Evolutionary conservation across 1,139 yeast species (phyloP).

Genomic region (Kodamaea arcana): DNA sequence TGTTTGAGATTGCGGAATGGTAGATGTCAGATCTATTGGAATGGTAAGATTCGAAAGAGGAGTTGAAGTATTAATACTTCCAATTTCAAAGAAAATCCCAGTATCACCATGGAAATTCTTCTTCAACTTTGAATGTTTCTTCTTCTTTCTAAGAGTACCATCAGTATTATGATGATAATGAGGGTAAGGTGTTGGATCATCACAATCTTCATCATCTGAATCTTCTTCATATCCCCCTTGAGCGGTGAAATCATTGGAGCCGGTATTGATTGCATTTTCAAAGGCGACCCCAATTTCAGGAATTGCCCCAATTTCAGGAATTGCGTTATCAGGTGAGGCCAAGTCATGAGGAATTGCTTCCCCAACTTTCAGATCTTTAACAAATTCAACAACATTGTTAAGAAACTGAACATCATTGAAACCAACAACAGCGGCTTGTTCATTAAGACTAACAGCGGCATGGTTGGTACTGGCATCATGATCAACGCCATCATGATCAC

Average conservation of each 20-base stretch:
- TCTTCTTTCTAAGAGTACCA: conserved; percentile 2
- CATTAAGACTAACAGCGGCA: neutral
- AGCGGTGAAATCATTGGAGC: neutral
- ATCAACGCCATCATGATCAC: too few species aligned
- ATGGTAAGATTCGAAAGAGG: neutral
- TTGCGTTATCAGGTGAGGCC: too few species aligned
- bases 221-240: conserved; percentile 1
- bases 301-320: neutral
- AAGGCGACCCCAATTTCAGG: neutral
- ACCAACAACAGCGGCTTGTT: neutral
- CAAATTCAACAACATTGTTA: conserved; percentile 7
- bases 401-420: conserved; percentile 6
- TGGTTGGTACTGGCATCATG: too few species aligned
- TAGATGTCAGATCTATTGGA: too few species aligned
- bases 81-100: conserved; percentile 8
- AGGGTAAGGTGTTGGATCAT: neutral
- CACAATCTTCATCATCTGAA: conserved; percentile 1
- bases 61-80: neutral
- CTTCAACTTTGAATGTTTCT: conserved; percentile 5
- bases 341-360: too few species aligned
- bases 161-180: neutral
- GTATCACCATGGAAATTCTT: conserved; percentile 8
- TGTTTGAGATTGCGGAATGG: too few species aligned
- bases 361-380: conserved; percentile 1
- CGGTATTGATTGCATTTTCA: neutral